These are phyloP conservation scores for Globisporangium lucens DNA, from an alignment of 352 stramenopile species.

Conservation along the genomic window DNA sequence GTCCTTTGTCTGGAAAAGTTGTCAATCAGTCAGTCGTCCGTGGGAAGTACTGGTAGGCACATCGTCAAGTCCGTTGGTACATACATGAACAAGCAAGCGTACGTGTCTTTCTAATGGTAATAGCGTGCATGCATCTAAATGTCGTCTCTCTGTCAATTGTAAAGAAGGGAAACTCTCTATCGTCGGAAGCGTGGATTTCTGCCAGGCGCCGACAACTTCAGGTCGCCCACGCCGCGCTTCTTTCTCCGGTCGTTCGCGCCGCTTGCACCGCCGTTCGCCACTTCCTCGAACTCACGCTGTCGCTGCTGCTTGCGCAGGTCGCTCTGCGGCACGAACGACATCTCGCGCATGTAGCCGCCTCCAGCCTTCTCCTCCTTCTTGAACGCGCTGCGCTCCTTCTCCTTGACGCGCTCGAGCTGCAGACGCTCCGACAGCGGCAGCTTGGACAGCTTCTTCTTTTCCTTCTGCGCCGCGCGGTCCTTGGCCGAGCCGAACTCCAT, in stretches of 20 bases:
- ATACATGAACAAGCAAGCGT: background rate
- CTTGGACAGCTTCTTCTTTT: conserved; percentile 79
- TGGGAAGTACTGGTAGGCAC: too few species aligned
- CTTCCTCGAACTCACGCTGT: conserved; percentile 26
- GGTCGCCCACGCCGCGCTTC: conserved; percentile 76
- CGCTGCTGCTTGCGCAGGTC: conserved; percentile 62
- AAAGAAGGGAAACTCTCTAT: conserved; percentile 27
- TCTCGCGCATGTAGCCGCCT: conserved; percentile 80
- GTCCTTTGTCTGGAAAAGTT: background rate
- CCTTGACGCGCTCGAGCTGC: conserved; percentile 64
- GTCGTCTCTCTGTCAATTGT: background rate
- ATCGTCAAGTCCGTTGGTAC: too few species aligned
- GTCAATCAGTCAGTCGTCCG: too few species aligned
- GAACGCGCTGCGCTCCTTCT: conserved; percentile 76
- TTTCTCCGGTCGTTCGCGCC: conserved; percentile 49
- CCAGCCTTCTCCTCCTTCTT: conserved; percentile 77
- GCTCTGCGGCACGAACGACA: conserved; percentile 72
- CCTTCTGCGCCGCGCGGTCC: conserved; percentile 64
- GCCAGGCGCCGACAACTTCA: conserved; percentile 57
- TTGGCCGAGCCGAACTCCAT: conserved; percentile 71
- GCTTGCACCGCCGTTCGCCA: conserved; percentile 17
- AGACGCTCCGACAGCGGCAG: conserved; percentile 77
- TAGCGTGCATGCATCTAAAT: background rate
- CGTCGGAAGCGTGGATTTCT: conserved; percentile 53
- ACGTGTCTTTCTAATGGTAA: background rate